Base-by-base conservation (phyloP, 2,329 filamentous ascomycete genomes). In the Botrytis cinerea region DNA sequence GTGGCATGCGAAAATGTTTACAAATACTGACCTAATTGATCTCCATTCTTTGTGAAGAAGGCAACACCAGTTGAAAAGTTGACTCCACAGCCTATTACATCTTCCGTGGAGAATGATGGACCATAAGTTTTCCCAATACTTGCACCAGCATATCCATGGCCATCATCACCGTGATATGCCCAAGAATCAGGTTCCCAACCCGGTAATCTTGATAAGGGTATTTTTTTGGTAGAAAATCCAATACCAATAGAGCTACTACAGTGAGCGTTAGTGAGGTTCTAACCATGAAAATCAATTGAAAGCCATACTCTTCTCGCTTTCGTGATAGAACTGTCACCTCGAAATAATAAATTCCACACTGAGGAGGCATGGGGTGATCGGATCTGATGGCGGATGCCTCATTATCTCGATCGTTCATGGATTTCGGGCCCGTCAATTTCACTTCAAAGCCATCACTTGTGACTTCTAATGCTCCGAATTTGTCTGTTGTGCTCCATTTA, bases 261-360 rank as follows among this genome's bases (percentile, higher is more conserved):
- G 22, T 48, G 59, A 14, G 45, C 62, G 73, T 79, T 71, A 76
- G 75, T 72, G 57, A n/a, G 14, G 62, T 43, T 71, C 32, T 54
- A 68, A 64, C 51, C 20, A 68, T 57, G n/a, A 6, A 40, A 73
- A 66, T 57, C 28, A 64, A 35, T 46, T 69, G 7, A 45, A 66
- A 8, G 70, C 78, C 87, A 76, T 85, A 90, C 89, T 89, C 89
- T 78, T 93, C 91, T 80, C 91, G 90, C 70, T 88, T 88, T 79
- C 90, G 89, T 12, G 89, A 88, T 69, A 91, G 81, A 66, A 93
- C 87, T 14, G 88, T 82, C 38, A 92, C 86, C 81, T 99, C 96
- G 80, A 90, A 99, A 82, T 99, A 99, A 82, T 97, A 99, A 74
- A 99, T 91, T 2, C 96, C 96, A 77, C 93, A 96, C 80, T 97